Evolutionary conservation across 805 yeast species (phyloP).

Genomic region (Starmerella vitae): DNA sequence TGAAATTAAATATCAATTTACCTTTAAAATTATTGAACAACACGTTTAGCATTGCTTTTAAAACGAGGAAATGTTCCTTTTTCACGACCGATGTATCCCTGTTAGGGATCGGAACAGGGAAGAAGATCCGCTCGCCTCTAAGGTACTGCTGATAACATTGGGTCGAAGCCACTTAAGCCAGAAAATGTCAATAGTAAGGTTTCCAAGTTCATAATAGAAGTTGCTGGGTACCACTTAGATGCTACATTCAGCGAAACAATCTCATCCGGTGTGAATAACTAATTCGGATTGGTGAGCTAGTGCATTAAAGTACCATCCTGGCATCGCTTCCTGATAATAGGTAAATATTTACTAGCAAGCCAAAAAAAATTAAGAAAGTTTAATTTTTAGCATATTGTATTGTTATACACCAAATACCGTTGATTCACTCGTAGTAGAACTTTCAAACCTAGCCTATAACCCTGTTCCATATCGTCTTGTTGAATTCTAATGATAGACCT

Average conservation of each 20-base stretch:
- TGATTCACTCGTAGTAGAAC: too few relatives aligned
- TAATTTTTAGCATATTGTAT: too few relatives aligned
- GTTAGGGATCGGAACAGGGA: neutral
- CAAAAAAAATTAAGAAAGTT: too few relatives aligned
- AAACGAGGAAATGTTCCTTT: conserved; percentile 8
- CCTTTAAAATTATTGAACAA: too few relatives aligned
- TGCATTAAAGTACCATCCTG: conserved; percentile 22
- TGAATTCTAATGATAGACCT: too few relatives aligned
- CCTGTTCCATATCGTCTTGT: too few relatives aligned
- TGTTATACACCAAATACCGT: too few relatives aligned
- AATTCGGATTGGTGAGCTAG: conserved; percentile 28
- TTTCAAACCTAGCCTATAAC: too few relatives aligned
- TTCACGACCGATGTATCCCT: conserved; percentile 12
- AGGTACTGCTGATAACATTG: conserved; percentile 3
- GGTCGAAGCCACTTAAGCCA: conserved; percentile 35
- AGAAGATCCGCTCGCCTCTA: neutral
- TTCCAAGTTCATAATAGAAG: conserved; percentile 32
- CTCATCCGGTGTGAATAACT: conserved; percentile 9
- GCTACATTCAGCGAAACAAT: conserved; percentile 13
- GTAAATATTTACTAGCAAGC: too few relatives aligned
- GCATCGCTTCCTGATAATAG: conserved; percentile 18
- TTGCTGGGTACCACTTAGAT: conserved; percentile 32
- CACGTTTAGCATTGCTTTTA: neutral
- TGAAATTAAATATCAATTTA: too few relatives aligned
- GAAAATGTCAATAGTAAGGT: conserved; percentile 29